Evolutionary conservation across 495 filamentous ascomycete species (phyloP).

Genomic region (Corynascus novoguineensis): DNA sequence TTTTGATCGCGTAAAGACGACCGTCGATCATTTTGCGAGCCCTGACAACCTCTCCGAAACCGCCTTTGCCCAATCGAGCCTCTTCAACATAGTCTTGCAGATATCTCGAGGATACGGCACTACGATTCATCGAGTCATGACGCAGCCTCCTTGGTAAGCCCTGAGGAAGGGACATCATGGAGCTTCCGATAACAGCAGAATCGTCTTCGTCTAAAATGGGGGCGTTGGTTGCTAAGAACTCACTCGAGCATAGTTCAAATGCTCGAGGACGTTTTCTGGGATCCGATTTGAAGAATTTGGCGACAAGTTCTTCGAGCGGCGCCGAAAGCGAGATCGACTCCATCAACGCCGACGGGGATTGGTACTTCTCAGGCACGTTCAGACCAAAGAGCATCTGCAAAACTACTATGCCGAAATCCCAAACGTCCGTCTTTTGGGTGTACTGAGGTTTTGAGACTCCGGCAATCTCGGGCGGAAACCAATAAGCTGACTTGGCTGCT

Average conservation of each 20-base stretch:
- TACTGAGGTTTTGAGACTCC: slow-evolving; percentile 51
- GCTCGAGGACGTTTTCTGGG: slow-evolving; percentile 79
- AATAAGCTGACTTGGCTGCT: slow-evolving; percentile 68
- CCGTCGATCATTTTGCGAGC: slow-evolving; percentile 91
- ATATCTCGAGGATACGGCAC: slow-evolving; percentile 61
- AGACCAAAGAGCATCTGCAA: slow-evolving; percentile 92
- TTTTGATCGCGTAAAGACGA: slow-evolving; percentile 92
- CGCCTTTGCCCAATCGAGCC: slow-evolving; percentile 83
- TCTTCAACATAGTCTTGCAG: slow-evolving; percentile 83
- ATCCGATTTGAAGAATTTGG: slow-evolving; percentile 75
- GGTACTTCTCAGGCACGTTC: slow-evolving; percentile 67
- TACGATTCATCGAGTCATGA: slow-evolving; percentile 46
- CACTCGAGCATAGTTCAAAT: slow-evolving; percentile 82
- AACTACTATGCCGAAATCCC: slow-evolving; percentile 86
- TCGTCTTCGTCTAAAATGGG: slow-evolving; percentile 46
- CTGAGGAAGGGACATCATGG: slow-evolving; percentile 36
- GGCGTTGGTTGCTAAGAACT: slow-evolving; percentile 67
- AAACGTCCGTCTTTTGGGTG: slow-evolving; percentile 83
- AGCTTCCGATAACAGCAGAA: slow-evolving; percentile 30
- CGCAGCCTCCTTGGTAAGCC: slow-evolving; percentile 38
- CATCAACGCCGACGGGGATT: slow-evolving; percentile 66
- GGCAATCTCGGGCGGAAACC: slow-evolving; percentile 75
- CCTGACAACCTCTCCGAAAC: slow-evolving; percentile 96
- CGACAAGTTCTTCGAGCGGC: slow-evolving; percentile 70
- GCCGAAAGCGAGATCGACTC: slow-evolving; percentile 58